Percentiles rank a stretch among this genome's conserved stretches.
phyloP scores from a whole-genome alignment of 805 yeast species.

The Suhomyces sp. region DNA sequence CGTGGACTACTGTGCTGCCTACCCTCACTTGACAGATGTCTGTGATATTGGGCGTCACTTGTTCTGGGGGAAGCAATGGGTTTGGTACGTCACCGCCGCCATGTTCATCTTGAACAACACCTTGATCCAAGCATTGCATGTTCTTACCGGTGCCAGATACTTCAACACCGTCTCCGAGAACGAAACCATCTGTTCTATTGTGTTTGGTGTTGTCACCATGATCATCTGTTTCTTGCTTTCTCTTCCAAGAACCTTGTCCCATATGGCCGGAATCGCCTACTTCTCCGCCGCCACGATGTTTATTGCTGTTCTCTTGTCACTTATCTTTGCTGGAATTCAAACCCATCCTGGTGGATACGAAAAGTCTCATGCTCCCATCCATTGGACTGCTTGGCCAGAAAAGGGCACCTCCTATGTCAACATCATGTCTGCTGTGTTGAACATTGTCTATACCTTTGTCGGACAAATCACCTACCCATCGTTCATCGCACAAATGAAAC shows the following conservation, averaged over 20 bases:
- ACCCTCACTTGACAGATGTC: slow-evolving; percentile 51
- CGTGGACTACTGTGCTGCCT: slow-evolving; percentile 52
- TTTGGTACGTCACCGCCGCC: slow-evolving; percentile 57
- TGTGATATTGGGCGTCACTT: slow-evolving; percentile 61
- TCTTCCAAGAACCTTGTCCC: slow-evolving; percentile 56
- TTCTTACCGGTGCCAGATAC: slow-evolving; percentile 58
- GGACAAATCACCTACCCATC: slow-evolving; percentile 66
- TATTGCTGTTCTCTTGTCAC: slow-evolving; percentile 51
- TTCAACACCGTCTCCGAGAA: slow-evolving; percentile 52
- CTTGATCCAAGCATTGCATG: slow-evolving; percentile 59
- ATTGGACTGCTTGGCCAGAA: slow-evolving; percentile 49
- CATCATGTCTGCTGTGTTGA: slow-evolving; percentile 56
- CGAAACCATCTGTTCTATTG: slow-evolving; percentile 52
- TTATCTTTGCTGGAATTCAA: slow-evolving; percentile 55
- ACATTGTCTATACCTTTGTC: slow-evolving; percentile 62
- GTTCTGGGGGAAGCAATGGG: slow-evolving; percentile 50
- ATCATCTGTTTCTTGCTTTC: slow-evolving; percentile 51
- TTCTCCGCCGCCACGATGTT: slow-evolving; percentile 60
- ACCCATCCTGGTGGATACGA: slow-evolving; percentile 44
- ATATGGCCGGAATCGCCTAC: slow-evolving; percentile 50
- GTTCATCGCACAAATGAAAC: slow-evolving; percentile 58
- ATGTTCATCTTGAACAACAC: slow-evolving; percentile 56
- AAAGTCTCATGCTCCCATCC: slow-evolving; percentile 30
- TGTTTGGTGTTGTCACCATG: slow-evolving; percentile 49
- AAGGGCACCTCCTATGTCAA: slow-evolving; percentile 52